Evolutionary conservation across 805 yeast genomes (phyloP).

Genomic region (Metschnikowia kofuensis): DNA sequence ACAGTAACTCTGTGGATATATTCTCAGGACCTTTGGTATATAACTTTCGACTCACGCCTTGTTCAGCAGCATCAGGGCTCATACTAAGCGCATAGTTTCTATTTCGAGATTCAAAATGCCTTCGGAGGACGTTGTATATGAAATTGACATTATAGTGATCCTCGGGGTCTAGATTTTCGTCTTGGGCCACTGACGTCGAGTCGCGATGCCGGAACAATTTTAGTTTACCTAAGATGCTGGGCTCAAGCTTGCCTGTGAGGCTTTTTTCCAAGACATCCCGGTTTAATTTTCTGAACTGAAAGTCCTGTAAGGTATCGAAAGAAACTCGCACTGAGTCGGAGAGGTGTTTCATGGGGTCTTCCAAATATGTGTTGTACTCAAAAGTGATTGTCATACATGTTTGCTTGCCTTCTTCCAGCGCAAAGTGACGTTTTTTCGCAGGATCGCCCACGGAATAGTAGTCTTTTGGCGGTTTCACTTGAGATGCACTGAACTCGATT

Average conservation of each 20-base stretch:
- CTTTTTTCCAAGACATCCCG: constrained; percentile 25
- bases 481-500: background rate
- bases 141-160: constrained; percentile 34
- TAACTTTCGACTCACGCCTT: background rate
- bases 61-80: constrained; percentile 3
- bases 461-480: background rate
- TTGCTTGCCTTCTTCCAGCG: constrained; percentile 1
- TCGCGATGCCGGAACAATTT: constrained; percentile 22
- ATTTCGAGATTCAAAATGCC: constrained; percentile 32
- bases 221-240: constrained; percentile 20
- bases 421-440: background rate
- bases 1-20: constrained; percentile 2
- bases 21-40: constrained; percentile 3
- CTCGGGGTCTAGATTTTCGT: constrained; percentile 14
- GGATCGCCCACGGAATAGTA: constrained; percentile 9
- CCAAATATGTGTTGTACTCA: constrained; percentile 31
- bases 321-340: constrained; percentile 23
- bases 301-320: constrained; percentile 26
- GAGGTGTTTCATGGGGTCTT: constrained; percentile 29
- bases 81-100: constrained; percentile 25
- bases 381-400: constrained; percentile 38
- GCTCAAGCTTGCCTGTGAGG: constrained; percentile 25
- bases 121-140: constrained; percentile 29
- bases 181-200: constrained; percentile 12
- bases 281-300: constrained; percentile 23